phyloP scores from a whole-genome alignment of 345 rosid species.

The Microcos paniculata region DNA sequence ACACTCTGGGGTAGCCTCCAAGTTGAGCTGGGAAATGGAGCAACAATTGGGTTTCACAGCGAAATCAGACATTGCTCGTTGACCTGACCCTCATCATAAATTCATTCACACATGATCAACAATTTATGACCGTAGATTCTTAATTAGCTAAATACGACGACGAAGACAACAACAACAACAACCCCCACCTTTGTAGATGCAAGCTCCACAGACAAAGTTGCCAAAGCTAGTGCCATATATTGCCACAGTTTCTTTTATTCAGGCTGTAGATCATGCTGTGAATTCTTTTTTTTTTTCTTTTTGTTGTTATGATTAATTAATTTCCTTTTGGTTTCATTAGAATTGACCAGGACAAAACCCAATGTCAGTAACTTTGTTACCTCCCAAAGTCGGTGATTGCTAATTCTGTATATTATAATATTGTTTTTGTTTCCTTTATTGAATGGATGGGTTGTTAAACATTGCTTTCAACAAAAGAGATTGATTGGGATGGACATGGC shows the following conservation, averaged over 20 bases:
- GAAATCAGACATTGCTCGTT: conserved; percentile 55
- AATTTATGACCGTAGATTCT: conserved; percentile 24
- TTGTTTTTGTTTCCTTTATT: not conserved
- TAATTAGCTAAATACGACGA: conserved; percentile 11
- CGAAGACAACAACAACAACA: not conserved
- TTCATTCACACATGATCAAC: not conserved
- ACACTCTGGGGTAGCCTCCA: conserved; percentile 49
- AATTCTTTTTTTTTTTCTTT: not conserved
- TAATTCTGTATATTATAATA: conserved; percentile 9
- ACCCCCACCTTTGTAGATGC: conserved; percentile 19
- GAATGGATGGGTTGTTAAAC: conserved; percentile 31
- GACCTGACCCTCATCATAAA: conserved; percentile 18
- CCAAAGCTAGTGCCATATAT: not conserved
- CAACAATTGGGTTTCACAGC: conserved; percentile 52
- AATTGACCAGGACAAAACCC: conserved; percentile 9
- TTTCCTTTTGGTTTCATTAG: not conserved
- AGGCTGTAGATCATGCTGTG: conserved; percentile 23
- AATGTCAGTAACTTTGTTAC: conserved; percentile 13
- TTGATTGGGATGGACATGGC: conserved; percentile 23
- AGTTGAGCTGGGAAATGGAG: conserved; percentile 66
- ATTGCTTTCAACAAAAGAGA: conserved; percentile 32
- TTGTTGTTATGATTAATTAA: not conserved
- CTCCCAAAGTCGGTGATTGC: conserved; percentile 24
- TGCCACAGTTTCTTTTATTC: conserved; percentile 24
- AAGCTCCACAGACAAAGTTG: conserved; percentile 20